Evolutionary conservation across 495 filamentous ascomycete species (phyloP).

Genomic region (Tuber microsphaerosporum): DNA sequence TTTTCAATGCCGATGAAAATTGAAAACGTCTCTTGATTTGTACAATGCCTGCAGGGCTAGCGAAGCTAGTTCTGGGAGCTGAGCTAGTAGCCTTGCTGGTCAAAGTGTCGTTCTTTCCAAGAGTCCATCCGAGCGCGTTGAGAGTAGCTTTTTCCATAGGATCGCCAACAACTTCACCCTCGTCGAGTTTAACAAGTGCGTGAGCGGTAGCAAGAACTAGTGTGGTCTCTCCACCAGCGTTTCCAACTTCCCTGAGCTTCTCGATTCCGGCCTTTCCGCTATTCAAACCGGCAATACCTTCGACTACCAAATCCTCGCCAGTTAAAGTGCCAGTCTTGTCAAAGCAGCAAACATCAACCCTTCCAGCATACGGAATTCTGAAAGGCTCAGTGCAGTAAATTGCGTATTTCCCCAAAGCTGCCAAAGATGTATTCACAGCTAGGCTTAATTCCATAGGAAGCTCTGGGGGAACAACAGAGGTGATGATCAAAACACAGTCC

Average conservation of each 20-base stretch:
- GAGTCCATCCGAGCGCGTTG: constrained; percentile 76
- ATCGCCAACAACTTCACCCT: constrained; percentile 94
- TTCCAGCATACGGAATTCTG: constrained; percentile 94
- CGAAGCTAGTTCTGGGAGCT: constrained; percentile 43
- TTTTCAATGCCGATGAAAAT: constrained; percentile 93
- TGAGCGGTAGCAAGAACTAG: constrained; percentile 93
- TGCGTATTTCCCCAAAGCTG: constrained; percentile 84
- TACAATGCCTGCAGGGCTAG: constrained; percentile 52
- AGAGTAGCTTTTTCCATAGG: constrained; percentile 98
- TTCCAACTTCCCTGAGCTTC: constrained; percentile 32
- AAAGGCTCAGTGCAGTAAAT: constrained; percentile 99
- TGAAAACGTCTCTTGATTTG: constrained; percentile 96
- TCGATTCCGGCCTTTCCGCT: constrained; percentile 57
- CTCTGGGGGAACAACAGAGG: constrained; percentile 93
- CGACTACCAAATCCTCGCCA: constrained; percentile 93
- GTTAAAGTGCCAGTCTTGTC: constrained; percentile 98
- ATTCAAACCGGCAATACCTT: constrained; percentile 89
- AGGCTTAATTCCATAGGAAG: constrained; percentile 96
- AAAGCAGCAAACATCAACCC: constrained; percentile 95
- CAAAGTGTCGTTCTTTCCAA: constrained; percentile 81
- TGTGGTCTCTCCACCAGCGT: constrained; percentile 68
- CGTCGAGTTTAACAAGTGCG: constrained; percentile 88
- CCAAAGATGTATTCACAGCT: constrained; percentile 97
- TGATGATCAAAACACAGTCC: constrained; percentile 95
- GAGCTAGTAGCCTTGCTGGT: constrained; percentile 53